Base-by-base conservation (phyloP, 441 rosid genomes). In the Rhodomyrtus psidioides region DNA sequence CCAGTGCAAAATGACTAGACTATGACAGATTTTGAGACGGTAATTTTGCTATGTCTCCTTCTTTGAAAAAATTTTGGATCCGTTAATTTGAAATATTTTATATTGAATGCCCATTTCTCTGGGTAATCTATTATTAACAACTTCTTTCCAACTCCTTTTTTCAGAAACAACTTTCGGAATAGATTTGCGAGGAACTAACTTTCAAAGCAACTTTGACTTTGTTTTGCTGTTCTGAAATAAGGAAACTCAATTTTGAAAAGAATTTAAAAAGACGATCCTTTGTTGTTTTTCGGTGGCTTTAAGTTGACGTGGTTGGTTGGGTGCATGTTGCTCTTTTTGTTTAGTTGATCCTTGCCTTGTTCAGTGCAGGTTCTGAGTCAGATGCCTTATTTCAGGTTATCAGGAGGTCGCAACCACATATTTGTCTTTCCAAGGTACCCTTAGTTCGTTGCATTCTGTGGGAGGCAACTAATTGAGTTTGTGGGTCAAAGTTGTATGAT, bases 401-500 rank as follows among this genome's bases (percentile, higher is more conserved):
- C 99, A 0, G 98, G 95, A 44, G 99, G 99, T 82, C 99, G 98
- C 34, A 94, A 97, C 86, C 99, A 97, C 90, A 85, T 97, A 82
- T 95, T 97, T 81, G 95, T 97, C 85, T 97, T 97, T 87, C 99
- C 99, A 6, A 97, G 99, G 99, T 96, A 89, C 83, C 13, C n/a
- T 23, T 62, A 24, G 60, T 23, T 70, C 34, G 28, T 26, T 56
- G 26, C 83, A 34, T 2, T 79, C 56, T 81, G 16, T 82, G 56
- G 2, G 46, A 82, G 27, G 9, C 84, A 30, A 28, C 84, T 30
- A n/a, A 5, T 62, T 70, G 79, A 39, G 79, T 70, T 70, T 70
- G 79, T 34, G 39, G 79, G 49, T 70, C 49, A 70, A 65, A 70
- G 79, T 21, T 70, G 49, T 34, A 21, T 70, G 8, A 65, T 55